Conservation (phyloP, 2,329 filamentous ascomycete genomes). For the Ophiostoma quercus region DNA sequence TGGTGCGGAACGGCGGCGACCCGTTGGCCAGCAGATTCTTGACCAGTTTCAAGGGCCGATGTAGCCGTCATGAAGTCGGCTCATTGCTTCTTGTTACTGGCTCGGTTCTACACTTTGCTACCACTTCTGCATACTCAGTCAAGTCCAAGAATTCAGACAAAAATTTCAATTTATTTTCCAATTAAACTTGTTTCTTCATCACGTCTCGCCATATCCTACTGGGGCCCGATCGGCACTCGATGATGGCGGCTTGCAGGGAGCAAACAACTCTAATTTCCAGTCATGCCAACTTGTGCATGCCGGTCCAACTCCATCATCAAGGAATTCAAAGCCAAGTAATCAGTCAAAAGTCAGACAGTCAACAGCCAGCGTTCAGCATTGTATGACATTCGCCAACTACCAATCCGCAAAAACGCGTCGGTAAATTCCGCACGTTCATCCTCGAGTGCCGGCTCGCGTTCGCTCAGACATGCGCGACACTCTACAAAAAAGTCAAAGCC, state of each 20-base stretch:
- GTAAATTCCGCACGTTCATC: neutral
- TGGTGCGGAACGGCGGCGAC: constrained; percentile 48
- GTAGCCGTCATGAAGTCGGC: constrained; percentile 27
- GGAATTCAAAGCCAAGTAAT: neutral
- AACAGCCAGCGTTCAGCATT: neutral
- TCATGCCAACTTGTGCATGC: neutral
- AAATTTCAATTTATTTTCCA: neutral
- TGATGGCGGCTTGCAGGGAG: neutral
- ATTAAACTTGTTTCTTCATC: neutral
- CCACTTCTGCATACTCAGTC: neutral
- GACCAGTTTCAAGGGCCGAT: constrained; percentile 47
- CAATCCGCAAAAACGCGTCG: neutral
- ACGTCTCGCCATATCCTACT: neutral
- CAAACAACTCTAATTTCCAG: neutral
- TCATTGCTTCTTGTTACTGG: neutral
- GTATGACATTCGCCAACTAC: neutral
- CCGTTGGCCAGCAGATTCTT: constrained; percentile 57
- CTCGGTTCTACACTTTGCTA: neutral
- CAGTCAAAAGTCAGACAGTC: neutral
- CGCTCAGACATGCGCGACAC: neutral
- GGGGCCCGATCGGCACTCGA: neutral
- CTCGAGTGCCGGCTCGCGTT: neutral
- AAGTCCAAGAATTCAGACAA: neutral
- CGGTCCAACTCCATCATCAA: neutral
- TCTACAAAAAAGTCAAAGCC: neutral